Base-by-base conservation (phyloP, 2,329 filamentous ascomycete species). In the Fusarium piperis region DNA sequence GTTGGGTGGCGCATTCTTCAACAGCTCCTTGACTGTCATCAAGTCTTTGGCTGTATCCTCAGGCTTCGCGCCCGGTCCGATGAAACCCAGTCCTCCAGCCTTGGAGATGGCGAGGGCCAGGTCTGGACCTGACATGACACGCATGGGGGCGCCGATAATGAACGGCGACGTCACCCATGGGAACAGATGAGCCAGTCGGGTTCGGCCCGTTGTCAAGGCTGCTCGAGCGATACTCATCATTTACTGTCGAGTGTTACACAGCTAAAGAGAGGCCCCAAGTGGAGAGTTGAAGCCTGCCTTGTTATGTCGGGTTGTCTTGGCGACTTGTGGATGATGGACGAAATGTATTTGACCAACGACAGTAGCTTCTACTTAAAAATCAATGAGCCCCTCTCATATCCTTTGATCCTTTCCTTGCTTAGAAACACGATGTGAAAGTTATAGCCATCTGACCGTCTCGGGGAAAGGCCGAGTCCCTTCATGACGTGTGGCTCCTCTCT, bases 101-200 rank as follows among this genome's bases (percentile, higher is more conserved):
- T 92, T 92, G 62, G 91, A 90, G 15, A 93, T 86, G 46, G 89
- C 86, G 33, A 90, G 81, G 3, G 91, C 89, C 4, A 94, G 85
- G 1, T 81, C 72, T 77, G 85, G 67, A 78, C 86, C 76, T 79
- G 85, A 73, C 85, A 93, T 88, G 36, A 90, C 84, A 51, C 90
- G 87, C 92, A 94, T 94, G 0, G 92, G 92, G 2, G 91, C 92
- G 38, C 85, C 84, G 51, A 86, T 83, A 32, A 94, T 84, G 20
- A 93, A 74, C 0, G 79, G 78, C 4, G 76, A 38, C n/a, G 91
- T 75, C 10, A 70, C 56, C 79, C 79, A 81, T 44, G 77, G 76
- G 58, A 72, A 70, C 13, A 61, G 51, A 16, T 18, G 59, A 4
- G 33, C 44, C n/a, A 67, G 71, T 26, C 56, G 59, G 61, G 63